Conservation (phyloP, 768 basidiomycete genomes). For the Calocybe gangraenosa region DNA sequence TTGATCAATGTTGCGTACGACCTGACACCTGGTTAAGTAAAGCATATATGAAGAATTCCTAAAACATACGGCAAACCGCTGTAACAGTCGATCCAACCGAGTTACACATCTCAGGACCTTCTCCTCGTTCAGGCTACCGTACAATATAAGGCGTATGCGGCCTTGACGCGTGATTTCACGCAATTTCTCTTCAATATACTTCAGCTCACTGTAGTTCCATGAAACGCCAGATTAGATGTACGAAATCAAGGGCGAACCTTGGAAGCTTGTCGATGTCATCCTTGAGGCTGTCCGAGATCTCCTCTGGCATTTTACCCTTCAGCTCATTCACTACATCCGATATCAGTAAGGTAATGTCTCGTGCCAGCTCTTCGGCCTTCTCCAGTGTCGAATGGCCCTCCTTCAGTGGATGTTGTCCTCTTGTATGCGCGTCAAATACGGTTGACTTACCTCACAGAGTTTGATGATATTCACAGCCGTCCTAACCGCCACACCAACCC, state of each 20-base stretch:
- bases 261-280: not conserved
- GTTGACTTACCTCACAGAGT: constrained; percentile 8
- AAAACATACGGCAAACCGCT: constrained; percentile 8
- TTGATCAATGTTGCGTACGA: constrained; percentile 1
- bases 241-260: constrained; percentile 3
- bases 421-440: too few species aligned
- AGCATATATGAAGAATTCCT: too few species aligned
- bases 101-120: constrained; percentile 3
- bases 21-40: too few species aligned
- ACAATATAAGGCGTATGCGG: constrained; percentile 2
- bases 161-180: constrained; percentile 1
- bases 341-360: constrained; percentile 5
- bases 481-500: constrained; percentile 3
- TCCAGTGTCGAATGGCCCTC: constrained; percentile 6
- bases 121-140: not conserved
- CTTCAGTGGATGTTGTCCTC: not conserved
- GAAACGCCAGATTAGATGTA: not conserved
- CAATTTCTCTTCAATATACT: constrained; percentile 2
- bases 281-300: too few species aligned
- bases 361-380: constrained; percentile 7
- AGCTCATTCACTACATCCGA: constrained; percentile 4
- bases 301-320: constrained; percentile 7
- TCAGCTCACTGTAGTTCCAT: not conserved
- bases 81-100: not conserved
- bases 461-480: constrained; percentile 3